Base-by-base conservation (phyloP, 345 rosid species). In the Murraya paniculata region DNA sequence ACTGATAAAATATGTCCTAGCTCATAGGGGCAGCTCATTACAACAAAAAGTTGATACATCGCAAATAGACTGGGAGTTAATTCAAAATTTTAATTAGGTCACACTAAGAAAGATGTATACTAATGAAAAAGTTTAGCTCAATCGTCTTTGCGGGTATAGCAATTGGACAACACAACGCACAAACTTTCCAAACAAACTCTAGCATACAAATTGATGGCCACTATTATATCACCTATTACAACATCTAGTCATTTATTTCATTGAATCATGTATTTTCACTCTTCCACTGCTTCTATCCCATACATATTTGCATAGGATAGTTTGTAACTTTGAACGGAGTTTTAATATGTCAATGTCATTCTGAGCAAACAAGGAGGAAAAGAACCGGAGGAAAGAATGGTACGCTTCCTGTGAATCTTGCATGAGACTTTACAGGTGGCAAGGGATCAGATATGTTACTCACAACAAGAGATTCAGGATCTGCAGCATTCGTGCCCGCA, bases 381-480 rank as follows among this genome's bases (percentile, higher is more conserved):
- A 16, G 55, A 71, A 71, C 11, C 13, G 57, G 62, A 56, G 5
- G 62, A 35, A 55, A 58, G 4, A 31, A 83, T 53, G 64, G 70
- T 33, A 13, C 24, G 31, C 19, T 18, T 71, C 11, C 25, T 9
- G 14, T 27, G 78, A 36, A 70, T 80, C 61, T 65, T 66, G 72
- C 72, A 70, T 2, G n/a, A 55, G 69, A 87, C 70, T 69, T 75
- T 71, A 56, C 39, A 78, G 33, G 61, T 45, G 45, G 7, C 30
- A 19, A 74, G 56, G 67, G 10, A 75, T 55, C 70, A 21, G 68
- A 77, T 66, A 66, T 55, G 67, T 83, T 85, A 87, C 97, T 92
- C 82, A 95, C 99, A 82, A 97, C 93, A 83, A 95, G 96, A 71
- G 97, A 90, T 64, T 93, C 92, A 19, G 98, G 96, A 81, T 95